Evolutionary conservation across 1,284 basidiomycete genomes (phyloP), one percentile per base, ranked within the genome.

Genomic region (Ganoderma leucocontextum): DNA sequence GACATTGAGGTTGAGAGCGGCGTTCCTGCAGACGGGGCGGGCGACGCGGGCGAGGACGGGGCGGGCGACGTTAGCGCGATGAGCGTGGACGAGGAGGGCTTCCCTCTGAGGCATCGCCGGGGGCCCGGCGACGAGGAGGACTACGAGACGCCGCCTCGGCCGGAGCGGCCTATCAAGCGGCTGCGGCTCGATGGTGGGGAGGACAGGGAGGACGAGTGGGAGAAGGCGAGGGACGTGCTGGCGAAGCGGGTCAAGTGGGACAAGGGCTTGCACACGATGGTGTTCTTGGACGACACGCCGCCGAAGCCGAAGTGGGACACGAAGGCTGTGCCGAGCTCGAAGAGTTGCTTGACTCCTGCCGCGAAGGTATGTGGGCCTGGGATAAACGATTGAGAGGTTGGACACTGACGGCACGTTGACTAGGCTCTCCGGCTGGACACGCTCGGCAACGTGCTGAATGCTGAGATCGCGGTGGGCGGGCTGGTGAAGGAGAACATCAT

Each of bases 41-140:
- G 2, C 12, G 22, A 4, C 5, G 42, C 10, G 29, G 29, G 29
- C 10, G 39, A 29, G 17, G 60, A 49, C 1, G 29, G n/a, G 33
- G 78, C 58, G 66, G 78, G 73, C 70, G 79, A 70, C 64, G 66
- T 61, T 62, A 78, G 68, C 67, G 70, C 67, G 73, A 77, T 72
- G 49, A 74, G 73, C 47, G 73, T 78, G 0, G 78, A 80, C 42
- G 71, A 75, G 55, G 75, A 82, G 69, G 78, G 70, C 12, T 63
- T 69, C n/a, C 75, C 77, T 12, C 25, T 66, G 60, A 77, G 75
- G 59, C 90, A 93, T 80, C 79, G 79, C 64, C 80, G 89, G 73
- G 91, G 90, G 12, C 87, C 93, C 6, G 93, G 94, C 1, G 94
- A 95, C 22, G 93, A 94, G 44, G 93, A 92, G 73, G 94, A 95